Conservation (phyloP, 179 eudicot genomes). For the Gypsophila paniculata region DNA sequence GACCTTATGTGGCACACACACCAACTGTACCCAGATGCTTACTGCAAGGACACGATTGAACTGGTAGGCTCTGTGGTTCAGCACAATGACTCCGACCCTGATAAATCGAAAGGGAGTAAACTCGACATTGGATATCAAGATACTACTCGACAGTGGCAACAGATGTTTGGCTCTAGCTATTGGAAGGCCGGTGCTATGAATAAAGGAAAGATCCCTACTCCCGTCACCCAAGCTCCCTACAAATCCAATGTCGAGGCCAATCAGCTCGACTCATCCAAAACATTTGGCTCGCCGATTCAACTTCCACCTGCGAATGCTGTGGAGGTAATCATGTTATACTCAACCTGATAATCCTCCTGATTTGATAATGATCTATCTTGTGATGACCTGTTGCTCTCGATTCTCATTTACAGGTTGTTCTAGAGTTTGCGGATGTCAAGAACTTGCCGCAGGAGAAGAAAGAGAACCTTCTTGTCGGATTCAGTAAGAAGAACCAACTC, state of each 20-base stretch:
- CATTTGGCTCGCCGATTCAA: constrained; percentile 13
- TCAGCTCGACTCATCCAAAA: constrained; percentile 19
- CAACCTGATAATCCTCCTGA: too few relatives aligned
- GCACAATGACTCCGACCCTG: constrained; percentile 78
- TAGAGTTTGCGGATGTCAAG: constrained; percentile 69
- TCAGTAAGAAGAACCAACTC: constrained; percentile 71
- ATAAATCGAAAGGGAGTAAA: constrained; percentile 57
- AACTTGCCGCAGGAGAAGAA: constrained; percentile 58
- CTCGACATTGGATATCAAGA: constrained; percentile 68
- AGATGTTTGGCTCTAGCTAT: constrained; percentile 65
- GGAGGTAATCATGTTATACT: constrained; percentile 68
- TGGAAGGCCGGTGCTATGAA: constrained; percentile 93
- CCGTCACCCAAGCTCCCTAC: constrained; percentile 50
- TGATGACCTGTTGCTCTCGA: background rate
- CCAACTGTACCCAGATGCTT: constrained; percentile 63
- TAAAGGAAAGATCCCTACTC: constrained; percentile 60
- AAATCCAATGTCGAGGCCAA: constrained; percentile 25
- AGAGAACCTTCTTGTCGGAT: constrained; percentile 53
- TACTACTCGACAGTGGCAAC: constrained; percentile 67
- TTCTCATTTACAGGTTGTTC: constrained; percentile 45
- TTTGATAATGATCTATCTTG: background rate
- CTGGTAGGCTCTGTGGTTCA: constrained; percentile 60
- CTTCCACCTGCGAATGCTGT: constrained; percentile 42
- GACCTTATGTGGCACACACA: constrained; percentile 96
- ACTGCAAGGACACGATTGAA: constrained; percentile 52